Evolutionary conservation across 2,329 filamentous ascomycete genomes (phyloP).

Genomic region (Trichoderma atroviride): DNA sequence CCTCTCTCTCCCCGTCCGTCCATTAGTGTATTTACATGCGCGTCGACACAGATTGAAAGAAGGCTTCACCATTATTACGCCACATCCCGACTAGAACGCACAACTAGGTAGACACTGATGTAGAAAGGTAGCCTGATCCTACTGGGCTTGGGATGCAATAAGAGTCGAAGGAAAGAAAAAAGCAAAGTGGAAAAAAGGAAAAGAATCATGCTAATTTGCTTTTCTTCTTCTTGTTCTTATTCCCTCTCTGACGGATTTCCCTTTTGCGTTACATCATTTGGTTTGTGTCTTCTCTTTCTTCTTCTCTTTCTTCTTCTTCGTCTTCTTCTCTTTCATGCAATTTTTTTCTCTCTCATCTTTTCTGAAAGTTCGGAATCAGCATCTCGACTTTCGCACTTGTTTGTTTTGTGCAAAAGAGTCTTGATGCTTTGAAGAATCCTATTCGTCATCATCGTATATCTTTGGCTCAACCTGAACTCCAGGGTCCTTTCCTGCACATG

Average conservation of each 20-base stretch:
- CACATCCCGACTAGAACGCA: neutral
- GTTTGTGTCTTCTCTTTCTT: slow-evolving; percentile 14
- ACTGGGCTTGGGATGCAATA: neutral
- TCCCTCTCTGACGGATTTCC: neutral
- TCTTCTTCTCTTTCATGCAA: slow-evolving; percentile 11
- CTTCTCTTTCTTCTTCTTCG: slow-evolving; percentile 8
- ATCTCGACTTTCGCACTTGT: neutral
- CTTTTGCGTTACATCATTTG: slow-evolving; percentile 10
- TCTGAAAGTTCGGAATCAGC: slow-evolving; percentile 8
- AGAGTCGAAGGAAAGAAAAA: neutral
- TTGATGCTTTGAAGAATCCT: slow-evolving; percentile 24
- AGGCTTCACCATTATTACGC: neutral
- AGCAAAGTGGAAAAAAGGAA: neutral
- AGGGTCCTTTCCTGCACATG: slow-evolving; percentile 28
- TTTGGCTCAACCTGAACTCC: slow-evolving; percentile 30
- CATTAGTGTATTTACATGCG: neutral
- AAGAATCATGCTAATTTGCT: slow-evolving; percentile 16
- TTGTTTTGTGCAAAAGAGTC: slow-evolving; percentile 1
- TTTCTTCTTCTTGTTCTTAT: neutral
- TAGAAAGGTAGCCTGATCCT: slow-evolving; percentile 5
- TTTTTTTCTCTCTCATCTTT: neutral
- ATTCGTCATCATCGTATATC: slow-evolving; percentile 25
- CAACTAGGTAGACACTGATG: slow-evolving; percentile 5
- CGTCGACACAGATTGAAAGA: neutral
- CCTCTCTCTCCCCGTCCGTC: neutral